A percentile compares a stretch with the other conserved stretches of the same genome.
Conservation (phyloP, 306 rosid genomes). For the Prunus campanulata region DNA sequence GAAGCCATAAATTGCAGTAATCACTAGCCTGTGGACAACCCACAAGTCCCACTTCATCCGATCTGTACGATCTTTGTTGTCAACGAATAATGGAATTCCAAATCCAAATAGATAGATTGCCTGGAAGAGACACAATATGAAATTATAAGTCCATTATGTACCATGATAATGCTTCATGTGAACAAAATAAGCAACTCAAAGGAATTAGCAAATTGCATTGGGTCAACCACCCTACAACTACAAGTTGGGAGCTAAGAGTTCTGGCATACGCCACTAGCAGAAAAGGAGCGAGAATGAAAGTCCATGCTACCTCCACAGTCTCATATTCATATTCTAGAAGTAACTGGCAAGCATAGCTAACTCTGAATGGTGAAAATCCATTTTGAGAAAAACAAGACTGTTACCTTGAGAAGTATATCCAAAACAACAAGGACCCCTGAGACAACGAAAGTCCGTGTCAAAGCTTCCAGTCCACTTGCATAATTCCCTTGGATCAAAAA, state of each 20-base stretch:
- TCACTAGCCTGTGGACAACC: conserved; percentile 75
- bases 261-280: not conserved
- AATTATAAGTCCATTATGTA: conserved; percentile 20
- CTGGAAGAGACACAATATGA: conserved; percentile 42
- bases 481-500: conserved; percentile 87
- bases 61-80: conserved; percentile 39
- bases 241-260: too few relatives aligned
- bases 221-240: too few relatives aligned
- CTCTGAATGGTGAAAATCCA: not conserved
- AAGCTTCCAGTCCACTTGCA: conserved; percentile 67
- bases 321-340: not conserved
- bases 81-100: conserved; percentile 77
- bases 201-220: not conserved
- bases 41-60: conserved; percentile 77
- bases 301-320: not conserved
- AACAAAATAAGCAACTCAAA: not conserved
- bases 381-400: conserved; percentile 8
- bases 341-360: not conserved
- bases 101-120: conserved; percentile 75
- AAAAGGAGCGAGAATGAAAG: not conserved
- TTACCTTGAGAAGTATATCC: conserved; percentile 82
- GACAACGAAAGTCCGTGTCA: conserved; percentile 73
- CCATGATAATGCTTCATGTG: not conserved
- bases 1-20: conserved; percentile 63
- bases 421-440: conserved; percentile 80